Evolutionary conservation across 345 rosid species (phyloP).

Genomic region (Turnera subulata): DNA sequence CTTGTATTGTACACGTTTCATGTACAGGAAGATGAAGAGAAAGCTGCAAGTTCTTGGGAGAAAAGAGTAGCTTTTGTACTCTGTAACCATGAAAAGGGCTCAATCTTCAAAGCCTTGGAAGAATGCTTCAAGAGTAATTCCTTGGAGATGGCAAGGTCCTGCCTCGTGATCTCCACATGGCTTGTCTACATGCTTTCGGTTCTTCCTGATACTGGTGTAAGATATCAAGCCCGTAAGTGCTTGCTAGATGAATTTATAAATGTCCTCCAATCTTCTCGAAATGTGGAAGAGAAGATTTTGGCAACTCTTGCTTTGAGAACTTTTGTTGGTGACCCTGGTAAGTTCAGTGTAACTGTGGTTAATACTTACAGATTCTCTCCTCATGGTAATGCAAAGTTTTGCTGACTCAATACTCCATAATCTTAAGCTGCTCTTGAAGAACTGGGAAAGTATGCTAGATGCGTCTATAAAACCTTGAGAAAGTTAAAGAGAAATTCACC

Average conservation of each 20-base stretch:
- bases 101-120: constrained; percentile 56
- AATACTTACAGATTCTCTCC: not conserved
- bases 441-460: constrained; percentile 51
- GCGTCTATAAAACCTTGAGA: constrained; percentile 49
- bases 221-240: constrained; percentile 34
- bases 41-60: constrained; percentile 52
- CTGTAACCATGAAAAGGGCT: constrained; percentile 64
- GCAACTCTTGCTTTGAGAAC: constrained; percentile 55
- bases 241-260: constrained; percentile 54
- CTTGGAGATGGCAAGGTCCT: constrained; percentile 45
- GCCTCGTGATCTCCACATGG: constrained; percentile 60
- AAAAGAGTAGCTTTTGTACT: constrained; percentile 49
- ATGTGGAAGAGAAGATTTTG: constrained; percentile 59
- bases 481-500: constrained; percentile 49
- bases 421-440: constrained; percentile 44
- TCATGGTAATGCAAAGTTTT: not conserved
- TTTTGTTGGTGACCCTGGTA: constrained; percentile 50
- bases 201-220: constrained; percentile 57
- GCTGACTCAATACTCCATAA: not conserved
- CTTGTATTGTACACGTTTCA: not conserved
- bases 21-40: constrained; percentile 59
- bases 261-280: constrained; percentile 58
- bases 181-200: constrained; percentile 49
- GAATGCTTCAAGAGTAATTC: constrained; percentile 62
- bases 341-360: too few species aligned